Conservation (phyloP, 1,284 basidiomycete species). For the Ceratobasidium sp. region DNA sequence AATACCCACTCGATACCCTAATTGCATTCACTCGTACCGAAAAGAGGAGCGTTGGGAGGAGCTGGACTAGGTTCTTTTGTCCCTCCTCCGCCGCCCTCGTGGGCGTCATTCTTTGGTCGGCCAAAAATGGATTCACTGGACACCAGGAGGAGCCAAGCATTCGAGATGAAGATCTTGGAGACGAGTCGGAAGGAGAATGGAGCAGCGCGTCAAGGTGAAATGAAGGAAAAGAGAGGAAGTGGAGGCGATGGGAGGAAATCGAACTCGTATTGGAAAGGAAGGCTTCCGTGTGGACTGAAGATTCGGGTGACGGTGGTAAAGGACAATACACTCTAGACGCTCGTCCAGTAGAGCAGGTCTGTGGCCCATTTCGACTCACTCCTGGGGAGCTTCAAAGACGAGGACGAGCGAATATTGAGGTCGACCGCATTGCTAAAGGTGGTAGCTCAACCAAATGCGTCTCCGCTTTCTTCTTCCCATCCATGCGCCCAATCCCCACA, state of each 20-base stretch:
- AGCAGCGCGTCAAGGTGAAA: neutral
- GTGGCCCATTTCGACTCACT: slow-evolving; percentile 6
- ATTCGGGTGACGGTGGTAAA: neutral
- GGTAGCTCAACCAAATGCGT: neutral
- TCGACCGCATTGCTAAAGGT: neutral
- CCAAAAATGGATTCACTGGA: slow-evolving; percentile 27
- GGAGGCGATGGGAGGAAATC: neutral
- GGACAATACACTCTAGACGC: slow-evolving; percentile 8
- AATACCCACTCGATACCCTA: slow-evolving; percentile 2
- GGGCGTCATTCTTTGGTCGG: slow-evolving; percentile 39
- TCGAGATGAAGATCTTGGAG: slow-evolving; percentile 33
- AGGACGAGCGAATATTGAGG: slow-evolving; percentile 1
- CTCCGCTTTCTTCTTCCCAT: neutral
- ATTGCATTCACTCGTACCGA: neutral
- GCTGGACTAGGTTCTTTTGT: slow-evolving; percentile 24
- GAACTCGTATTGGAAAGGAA: neutral
- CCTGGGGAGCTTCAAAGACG: slow-evolving; percentile 9
- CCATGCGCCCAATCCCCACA: neutral
- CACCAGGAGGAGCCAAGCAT: slow-evolving; percentile 14
- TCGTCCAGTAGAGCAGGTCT: slow-evolving; percentile 1
- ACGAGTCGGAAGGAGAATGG: slow-evolving; percentile 5
- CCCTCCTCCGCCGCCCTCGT: slow-evolving; percentile 33
- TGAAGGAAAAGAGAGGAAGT: neutral
- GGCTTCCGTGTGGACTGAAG: neutral
- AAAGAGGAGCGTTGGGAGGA: neutral